These are phyloP conservation scores for Neonectria magnoliae DNA, from an alignment of 2,329 filamentous ascomycete species.

Conservation along the genomic window DNA sequence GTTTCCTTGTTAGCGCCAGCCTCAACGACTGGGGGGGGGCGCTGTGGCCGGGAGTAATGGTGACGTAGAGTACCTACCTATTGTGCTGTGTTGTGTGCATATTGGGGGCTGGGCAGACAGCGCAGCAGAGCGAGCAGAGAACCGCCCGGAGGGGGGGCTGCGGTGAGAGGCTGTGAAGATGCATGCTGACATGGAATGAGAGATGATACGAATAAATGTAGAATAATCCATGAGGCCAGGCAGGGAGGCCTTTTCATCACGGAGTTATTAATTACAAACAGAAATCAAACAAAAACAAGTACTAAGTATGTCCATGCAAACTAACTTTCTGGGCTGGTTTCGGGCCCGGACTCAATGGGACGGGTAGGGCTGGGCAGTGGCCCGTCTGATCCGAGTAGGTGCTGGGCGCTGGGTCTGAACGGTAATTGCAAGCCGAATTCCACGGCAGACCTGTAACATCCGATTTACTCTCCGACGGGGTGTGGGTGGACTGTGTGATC, in stretches of 20 bases:
- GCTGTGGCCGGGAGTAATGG: neutral
- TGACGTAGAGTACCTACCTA: neutral
- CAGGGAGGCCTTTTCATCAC: neutral
- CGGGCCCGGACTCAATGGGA: neutral
- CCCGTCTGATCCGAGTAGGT: neutral
- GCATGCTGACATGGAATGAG: neutral
- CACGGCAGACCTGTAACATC: neutral
- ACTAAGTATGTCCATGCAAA: neutral
- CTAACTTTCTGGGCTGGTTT: neutral
- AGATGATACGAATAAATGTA: no score
- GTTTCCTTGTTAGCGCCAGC: neutral
- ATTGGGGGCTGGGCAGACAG: neutral
- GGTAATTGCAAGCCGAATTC: neutral
- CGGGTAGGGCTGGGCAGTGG: neutral
- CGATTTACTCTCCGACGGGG: neutral
- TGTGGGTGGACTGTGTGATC: neutral
- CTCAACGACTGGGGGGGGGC: neutral
- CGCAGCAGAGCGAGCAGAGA: neutral
- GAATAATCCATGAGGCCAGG: no score
- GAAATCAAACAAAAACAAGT: neutral
- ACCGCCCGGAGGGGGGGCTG: neutral
- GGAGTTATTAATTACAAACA: neutral
- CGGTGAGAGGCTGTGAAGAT: neutral
- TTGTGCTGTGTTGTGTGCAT: neutral
- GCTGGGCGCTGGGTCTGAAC: neutral